A percentile compares a stretch with the other conserved stretches of the same genome.
Conservation (phyloP, 192 early-diverging fungal genomes). For the Powellomyces hirtus region DNA sequence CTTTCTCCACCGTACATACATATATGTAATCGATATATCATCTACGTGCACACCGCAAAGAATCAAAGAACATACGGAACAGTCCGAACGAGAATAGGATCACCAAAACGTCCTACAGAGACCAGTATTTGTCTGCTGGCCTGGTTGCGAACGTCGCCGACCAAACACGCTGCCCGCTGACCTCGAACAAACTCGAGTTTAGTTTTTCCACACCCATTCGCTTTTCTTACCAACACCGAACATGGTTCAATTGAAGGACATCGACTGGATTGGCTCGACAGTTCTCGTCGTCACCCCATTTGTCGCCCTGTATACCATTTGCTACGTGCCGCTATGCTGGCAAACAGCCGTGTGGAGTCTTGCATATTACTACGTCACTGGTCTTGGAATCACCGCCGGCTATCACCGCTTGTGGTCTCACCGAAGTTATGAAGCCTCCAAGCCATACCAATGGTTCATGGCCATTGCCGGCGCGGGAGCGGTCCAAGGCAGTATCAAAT, state of each 20-base stretch:
- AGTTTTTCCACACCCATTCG: no score
- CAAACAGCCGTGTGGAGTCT: conserved; percentile 74
- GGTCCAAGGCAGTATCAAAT: conserved; percentile 51
- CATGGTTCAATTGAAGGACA: conserved; percentile 27
- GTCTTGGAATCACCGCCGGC: conserved; percentile 72
- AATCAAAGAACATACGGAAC: no score
- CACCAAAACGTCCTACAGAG: no score
- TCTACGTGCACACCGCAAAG: no score
- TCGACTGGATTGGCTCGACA: conserved; percentile 38
- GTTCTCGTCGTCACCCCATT: conserved; percentile 60
- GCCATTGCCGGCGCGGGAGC: conserved; percentile 43
- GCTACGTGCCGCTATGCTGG: conserved; percentile 62
- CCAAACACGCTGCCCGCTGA: no score
- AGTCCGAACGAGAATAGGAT: no score
- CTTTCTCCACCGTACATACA: no score
- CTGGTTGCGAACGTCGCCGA: no score
- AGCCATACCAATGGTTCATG: conserved; percentile 33
- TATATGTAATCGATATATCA: no score
- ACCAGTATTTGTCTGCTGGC: no score
- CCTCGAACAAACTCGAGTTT: no score
- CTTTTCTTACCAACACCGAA: no score
- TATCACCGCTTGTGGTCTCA: conserved; percentile 60
- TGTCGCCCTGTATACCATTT: conserved; percentile 76
- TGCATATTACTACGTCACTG: conserved; percentile 73
- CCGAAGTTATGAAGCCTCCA: conserved; percentile 45